Evolutionary conservation across 768 basidiomycete genomes (phyloP), one percentile per base, ranked within the genome.

Genomic region (Macrolepiota fuliginosa): DNA sequence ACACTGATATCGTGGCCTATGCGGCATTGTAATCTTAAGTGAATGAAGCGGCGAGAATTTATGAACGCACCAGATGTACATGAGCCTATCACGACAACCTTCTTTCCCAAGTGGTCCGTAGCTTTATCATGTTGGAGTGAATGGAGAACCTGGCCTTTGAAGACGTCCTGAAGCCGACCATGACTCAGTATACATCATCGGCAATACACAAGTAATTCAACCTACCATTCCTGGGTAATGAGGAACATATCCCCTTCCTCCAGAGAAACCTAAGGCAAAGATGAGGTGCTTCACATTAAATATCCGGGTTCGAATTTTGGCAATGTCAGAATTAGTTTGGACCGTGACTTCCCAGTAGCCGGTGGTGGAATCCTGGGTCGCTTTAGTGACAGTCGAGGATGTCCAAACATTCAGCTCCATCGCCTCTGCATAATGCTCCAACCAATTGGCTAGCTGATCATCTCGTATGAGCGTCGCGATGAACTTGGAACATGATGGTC

Each of bases 11-110:
- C 81, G 58, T 81, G 80, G 4, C 75, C 80, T 81, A 58, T 46
- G 27, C 1, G 32, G 13, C 32, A 10, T 15, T 37, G n/a, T n/a
- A 39, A 39, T 22, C 4, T 3, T 32, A 3, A n/a, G 15, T 22
- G 7, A 54, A 54, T 49, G 29, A 3, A 4, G 15, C 47, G 36
- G 19, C 13, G 15, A 25, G 63, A 5, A 35, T 3, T n/a, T n/a
- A 42, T 17, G 11, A 39, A 29, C 66, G 27, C 45, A 77, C 78
- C 77, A 19, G 87, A 87, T 11, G 87, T 88, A 56, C 84, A 84
- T 13, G 88, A 79, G 1, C 90, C 90, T 3, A 91, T 73, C 1
- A 92, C 83, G 3, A 86, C 77, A 0, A 90, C 88, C 67, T 86
- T 91, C 74, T 91, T 91, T 13, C 88, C 90, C 1, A 69, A 49